phyloP scores from a whole-genome alignment of 306 rosid species.

The Spatholobus suberectus region DNA sequence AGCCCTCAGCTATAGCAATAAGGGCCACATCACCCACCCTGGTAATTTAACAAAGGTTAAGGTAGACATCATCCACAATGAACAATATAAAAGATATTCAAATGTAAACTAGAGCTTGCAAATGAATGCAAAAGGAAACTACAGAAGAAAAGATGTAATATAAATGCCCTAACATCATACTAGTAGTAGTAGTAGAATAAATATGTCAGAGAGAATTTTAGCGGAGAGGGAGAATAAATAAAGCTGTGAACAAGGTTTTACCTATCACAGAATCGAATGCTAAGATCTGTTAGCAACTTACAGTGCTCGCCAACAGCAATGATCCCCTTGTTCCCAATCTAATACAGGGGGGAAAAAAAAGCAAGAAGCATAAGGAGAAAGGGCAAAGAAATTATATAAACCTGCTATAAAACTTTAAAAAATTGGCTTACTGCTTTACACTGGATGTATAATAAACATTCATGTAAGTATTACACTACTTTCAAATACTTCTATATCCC shows the following conservation, averaged over 20 bases:
- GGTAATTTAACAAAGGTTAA: conserved; percentile 24
- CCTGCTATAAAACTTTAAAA: conserved; percentile 16
- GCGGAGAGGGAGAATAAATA: conserved; percentile 12
- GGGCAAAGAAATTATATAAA: conserved; percentile 6
- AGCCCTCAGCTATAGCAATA: conserved; percentile 75
- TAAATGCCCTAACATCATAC: not conserved
- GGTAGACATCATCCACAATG: not conserved
- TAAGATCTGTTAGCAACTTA: conserved; percentile 76
- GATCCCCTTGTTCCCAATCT: conserved; percentile 88
- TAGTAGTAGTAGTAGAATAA: not conserved
- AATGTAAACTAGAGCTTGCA: conserved; percentile 23
- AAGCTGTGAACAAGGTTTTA: conserved; percentile 42
- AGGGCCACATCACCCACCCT: conserved; percentile 97
- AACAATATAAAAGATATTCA: conserved; percentile 7
- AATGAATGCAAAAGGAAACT: not conserved
- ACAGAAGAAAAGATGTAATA: conserved; percentile 2
- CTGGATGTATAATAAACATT: not conserved
- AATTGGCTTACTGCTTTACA: not conserved
- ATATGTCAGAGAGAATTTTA: conserved; percentile 23
- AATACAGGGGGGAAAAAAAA: conserved; percentile 24
- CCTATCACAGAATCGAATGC: conserved; percentile 96
- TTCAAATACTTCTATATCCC: not conserved
- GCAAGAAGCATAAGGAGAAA: not conserved
- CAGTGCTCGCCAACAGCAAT: conserved; percentile 84
- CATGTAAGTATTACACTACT: not conserved